Conservation (phyloP, 2,329 filamentous ascomycete genomes). For the Penicillium sp. region DNA sequence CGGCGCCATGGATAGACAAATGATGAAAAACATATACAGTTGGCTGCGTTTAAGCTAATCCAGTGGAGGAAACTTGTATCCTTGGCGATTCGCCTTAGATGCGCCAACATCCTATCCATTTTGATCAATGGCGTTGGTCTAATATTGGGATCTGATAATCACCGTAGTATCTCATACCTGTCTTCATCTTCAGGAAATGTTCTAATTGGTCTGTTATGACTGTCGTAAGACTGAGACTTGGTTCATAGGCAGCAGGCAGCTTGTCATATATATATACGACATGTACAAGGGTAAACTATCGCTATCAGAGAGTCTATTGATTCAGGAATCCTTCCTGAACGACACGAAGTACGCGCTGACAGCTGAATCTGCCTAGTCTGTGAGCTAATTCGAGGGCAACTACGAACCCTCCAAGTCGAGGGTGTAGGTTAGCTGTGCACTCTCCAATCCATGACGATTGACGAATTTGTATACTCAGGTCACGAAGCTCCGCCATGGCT, state of each 20-base stretch:
- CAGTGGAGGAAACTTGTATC: not conserved
- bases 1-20: not conserved
- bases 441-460: not conserved
- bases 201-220: not conserved
- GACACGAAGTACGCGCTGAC: no score
- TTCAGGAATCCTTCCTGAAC: not conserved
- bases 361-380: no score
- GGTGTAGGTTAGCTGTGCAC: not conserved
- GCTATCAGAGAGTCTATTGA: not conserved
- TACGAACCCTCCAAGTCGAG: no score
- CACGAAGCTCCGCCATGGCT: slow-evolving; percentile 5
- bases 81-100: no score
- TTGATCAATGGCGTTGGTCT: not conserved
- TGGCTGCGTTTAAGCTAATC: not conserved
- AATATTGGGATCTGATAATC: not conserved
- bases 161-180: not conserved
- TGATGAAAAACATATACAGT: not conserved
- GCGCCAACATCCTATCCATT: no score
- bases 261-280: not conserved
- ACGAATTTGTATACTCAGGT: not conserved
- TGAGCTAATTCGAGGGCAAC: no score
- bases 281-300: not conserved
- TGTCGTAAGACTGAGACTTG: not conserved
- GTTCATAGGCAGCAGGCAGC: not conserved
- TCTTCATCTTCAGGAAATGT: not conserved